Base-by-base conservation (phyloP, 495 filamentous ascomycete species). In the Filosporella fistucella region DNA sequence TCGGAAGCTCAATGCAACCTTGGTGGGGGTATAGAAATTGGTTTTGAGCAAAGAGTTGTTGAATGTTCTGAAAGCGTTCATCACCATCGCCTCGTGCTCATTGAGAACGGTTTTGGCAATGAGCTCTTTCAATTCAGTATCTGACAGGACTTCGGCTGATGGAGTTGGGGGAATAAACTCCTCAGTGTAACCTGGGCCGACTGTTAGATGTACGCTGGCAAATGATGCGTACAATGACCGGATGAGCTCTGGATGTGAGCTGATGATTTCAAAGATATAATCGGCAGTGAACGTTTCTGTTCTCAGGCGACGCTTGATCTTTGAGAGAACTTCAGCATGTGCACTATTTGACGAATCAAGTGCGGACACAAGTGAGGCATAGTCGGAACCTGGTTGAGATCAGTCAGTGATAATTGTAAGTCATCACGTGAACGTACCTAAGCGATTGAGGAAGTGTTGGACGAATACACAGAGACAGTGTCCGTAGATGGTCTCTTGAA, bases 21-120 rank as follows among this genome's bases (percentile, higher is more conserved):
- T 98, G 46, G 93, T 98, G 0, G 93, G 93, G 0, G 93, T 98
- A 76, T 95, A 98, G 73, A 96, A 98, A 72, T 98, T 98, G 51
- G 93, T 97, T 78, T 96, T 97, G 54, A 97, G 72, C 26, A 96
- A 80, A 35, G 82, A 77, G 40, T 76, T 77, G 70, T 97, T 97
- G 76, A 98, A 98, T 36, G 91, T 80, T 44, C 88, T 82, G 79
- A 98, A 96, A n/a, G 89, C 86, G 14, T 76, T 86, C 90, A 97
- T 94, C 51, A 98, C 93, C 82, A 96, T 94, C 67, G 90, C 86
- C 57, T 97, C 88, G 67, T 98, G 91, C 71, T 98, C 93, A 59
- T 96, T 96, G 42, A 75, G 75, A 3, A 88, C 86, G 16, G 82
- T 82, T 60, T 81, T 84, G 25, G 85, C 82, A 60, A 98, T 95